phyloP scores from a whole-genome alignment of 306 rosid species.

The Abrus pulchellus region DNA sequence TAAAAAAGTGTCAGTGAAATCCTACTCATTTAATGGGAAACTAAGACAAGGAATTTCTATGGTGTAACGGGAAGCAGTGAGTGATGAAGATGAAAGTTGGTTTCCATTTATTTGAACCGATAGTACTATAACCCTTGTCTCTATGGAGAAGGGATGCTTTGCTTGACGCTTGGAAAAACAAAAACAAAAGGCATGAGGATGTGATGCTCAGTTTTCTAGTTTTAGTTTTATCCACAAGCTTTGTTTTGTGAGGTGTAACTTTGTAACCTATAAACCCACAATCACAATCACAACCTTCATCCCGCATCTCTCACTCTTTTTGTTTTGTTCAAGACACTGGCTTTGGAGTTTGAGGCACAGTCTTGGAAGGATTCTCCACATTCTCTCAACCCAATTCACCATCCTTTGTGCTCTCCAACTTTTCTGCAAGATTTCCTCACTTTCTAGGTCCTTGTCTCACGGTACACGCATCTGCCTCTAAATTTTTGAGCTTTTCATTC shows the following conservation, averaged over 20 bases:
- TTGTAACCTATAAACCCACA: slow-evolving; percentile 41
- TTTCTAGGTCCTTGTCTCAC: slow-evolving; percentile 59
- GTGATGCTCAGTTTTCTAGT: slow-evolving; percentile 44
- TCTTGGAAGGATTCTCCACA: slow-evolving; percentile 51
- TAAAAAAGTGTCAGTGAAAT: slow-evolving; percentile 3
- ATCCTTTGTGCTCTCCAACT: slow-evolving; percentile 48
- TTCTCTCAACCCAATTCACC: slow-evolving; percentile 48
- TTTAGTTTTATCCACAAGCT: slow-evolving; percentile 50
- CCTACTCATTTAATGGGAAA: slow-evolving; percentile 26
- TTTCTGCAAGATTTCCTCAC: slow-evolving; percentile 46
- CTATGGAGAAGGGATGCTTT: slow-evolving; percentile 46
- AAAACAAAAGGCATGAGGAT: slow-evolving; percentile 37
- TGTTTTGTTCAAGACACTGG: slow-evolving; percentile 52
- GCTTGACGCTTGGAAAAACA: slow-evolving; percentile 42
- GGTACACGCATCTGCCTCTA: slow-evolving; percentile 56
- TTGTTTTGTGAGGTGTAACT: slow-evolving; percentile 42
- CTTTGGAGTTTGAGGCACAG: slow-evolving; percentile 49
- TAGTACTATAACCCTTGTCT: not conserved
- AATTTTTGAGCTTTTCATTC: slow-evolving; percentile 52
- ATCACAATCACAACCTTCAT: not conserved
- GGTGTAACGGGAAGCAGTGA: slow-evolving; percentile 17
- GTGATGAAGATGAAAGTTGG: slow-evolving; percentile 38
- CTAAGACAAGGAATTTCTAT: slow-evolving; percentile 28
- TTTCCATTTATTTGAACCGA: slow-evolving; percentile 8
- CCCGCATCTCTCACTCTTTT: slow-evolving; percentile 24